These are phyloP conservation scores for Cytospora leucostoma DNA, from an alignment of 2,329 filamentous ascomycete species.

Conservation along the genomic window DNA sequence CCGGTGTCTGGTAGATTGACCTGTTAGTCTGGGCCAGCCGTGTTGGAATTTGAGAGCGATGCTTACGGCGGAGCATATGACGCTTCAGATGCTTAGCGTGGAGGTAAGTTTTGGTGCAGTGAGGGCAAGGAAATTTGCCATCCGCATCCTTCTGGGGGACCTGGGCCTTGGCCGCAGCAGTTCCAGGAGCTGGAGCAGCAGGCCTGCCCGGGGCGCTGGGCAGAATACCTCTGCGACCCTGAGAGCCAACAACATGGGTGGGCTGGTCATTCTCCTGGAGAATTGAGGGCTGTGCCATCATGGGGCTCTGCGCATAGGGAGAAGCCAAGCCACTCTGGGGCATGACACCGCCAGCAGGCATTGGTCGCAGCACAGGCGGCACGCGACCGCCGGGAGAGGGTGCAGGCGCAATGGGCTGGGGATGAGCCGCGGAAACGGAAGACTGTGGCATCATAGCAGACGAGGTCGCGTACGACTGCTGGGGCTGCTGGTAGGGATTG, in stretches of 20 bases:
- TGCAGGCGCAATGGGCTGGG: constrained; percentile 75
- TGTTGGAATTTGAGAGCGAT: constrained; percentile 13
- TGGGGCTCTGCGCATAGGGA: constrained; percentile 59
- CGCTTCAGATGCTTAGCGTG: constrained; percentile 98
- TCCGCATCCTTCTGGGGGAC: constrained; percentile 95
- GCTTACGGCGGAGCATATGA: constrained; percentile 93
- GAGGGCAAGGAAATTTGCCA: constrained; percentile 96
- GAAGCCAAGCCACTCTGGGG: constrained; percentile 58
- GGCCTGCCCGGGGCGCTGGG: constrained; percentile 87
- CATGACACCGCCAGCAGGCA: constrained; percentile 68
- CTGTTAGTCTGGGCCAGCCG: constrained; percentile 29
- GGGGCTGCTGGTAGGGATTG: constrained; percentile 52
- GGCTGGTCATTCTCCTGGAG: constrained; percentile 63
- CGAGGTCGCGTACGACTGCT: constrained; percentile 57
- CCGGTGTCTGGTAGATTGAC: constrained; percentile 71
- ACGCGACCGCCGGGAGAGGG: constrained; percentile 57
- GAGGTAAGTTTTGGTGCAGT: constrained; percentile 97
- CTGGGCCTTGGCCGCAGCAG: constrained; percentile 71
- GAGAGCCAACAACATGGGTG: constrained; percentile 91
- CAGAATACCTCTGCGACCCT: constrained; percentile 87
- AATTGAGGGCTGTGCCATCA: constrained; percentile 59
- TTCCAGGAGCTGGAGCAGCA: constrained; percentile 71
- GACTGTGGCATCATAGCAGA: constrained; percentile 67
- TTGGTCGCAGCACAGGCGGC: constrained; percentile 66
- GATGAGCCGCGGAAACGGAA: constrained; percentile 67